Conservation (phyloP, 306 rosid species). For the Quercus cerris region DNA sequence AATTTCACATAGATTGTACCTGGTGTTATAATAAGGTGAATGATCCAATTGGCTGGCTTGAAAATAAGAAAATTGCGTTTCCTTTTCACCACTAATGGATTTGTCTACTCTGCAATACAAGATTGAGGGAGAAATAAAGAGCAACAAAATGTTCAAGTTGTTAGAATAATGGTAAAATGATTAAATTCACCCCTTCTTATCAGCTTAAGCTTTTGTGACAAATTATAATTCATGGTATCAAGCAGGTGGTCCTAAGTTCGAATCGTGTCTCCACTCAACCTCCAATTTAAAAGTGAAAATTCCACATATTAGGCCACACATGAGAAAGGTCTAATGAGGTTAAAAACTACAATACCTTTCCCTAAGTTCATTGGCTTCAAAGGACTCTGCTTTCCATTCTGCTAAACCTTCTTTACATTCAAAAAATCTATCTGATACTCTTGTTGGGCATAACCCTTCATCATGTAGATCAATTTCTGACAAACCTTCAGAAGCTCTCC, state of each 20-base stretch:
- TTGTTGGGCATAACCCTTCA: conserved; percentile 36
- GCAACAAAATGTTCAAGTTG: neutral
- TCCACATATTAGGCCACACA: neutral
- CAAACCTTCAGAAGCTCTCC: conserved; percentile 30
- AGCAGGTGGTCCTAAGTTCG: no score
- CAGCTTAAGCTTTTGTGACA: no score
- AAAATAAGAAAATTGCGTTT: conserved; percentile 31
- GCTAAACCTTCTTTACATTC: conserved; percentile 39
- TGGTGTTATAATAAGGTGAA: conserved; percentile 52
- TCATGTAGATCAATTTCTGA: conserved; percentile 29
- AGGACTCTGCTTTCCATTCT: conserved; percentile 31
- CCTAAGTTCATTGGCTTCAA: conserved; percentile 27
- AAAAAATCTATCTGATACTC: conserved; percentile 43
- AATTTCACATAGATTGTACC: conserved; percentile 39
- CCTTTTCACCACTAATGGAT: conserved; percentile 38
- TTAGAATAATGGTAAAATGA: no score
- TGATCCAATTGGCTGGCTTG: conserved; percentile 40
- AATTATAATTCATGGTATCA: no score
- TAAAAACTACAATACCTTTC: conserved; percentile 45
- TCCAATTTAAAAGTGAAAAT: no score
- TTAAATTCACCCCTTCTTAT: no score
- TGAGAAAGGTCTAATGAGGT: neutral
- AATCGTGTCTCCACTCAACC: no score
- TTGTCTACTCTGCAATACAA: conserved; percentile 42
- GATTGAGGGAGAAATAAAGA: neutral